Conservation (phyloP, 805 yeast species). For the Yamadazyma nakazawae region DNA sequence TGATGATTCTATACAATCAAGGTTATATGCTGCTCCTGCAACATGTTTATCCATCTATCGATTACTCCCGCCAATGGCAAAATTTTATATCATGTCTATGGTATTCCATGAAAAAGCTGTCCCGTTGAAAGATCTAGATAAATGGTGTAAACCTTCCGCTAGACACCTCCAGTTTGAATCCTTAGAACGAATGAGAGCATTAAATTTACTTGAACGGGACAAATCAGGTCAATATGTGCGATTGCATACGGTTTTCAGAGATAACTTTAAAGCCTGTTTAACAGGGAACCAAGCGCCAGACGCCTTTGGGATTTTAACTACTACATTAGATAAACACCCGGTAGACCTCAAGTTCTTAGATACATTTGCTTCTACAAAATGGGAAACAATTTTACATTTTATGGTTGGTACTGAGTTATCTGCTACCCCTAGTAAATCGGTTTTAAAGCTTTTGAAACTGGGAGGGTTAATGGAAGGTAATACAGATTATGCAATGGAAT, state of each 20-base stretch:
- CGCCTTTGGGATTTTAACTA: slow-evolving; percentile 75
- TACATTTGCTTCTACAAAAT: slow-evolving; percentile 75
- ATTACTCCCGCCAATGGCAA: slow-evolving; percentile 83
- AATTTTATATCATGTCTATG: slow-evolving; percentile 83
- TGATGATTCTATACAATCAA: slow-evolving; percentile 80
- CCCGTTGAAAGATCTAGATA: slow-evolving; percentile 61
- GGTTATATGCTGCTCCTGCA: slow-evolving; percentile 80
- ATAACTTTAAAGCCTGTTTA: slow-evolving; percentile 74
- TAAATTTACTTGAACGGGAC: slow-evolving; percentile 71
- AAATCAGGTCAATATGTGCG: slow-evolving; percentile 45
- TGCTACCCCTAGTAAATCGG: slow-evolving; percentile 75
- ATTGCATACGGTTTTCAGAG: slow-evolving; percentile 70
- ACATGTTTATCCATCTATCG: slow-evolving; percentile 93
- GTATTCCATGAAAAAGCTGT: slow-evolving; percentile 76
- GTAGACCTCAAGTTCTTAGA: slow-evolving; percentile 70
- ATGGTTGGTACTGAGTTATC: slow-evolving; percentile 91
- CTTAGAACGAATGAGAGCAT: slow-evolving; percentile 65
- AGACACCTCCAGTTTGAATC: slow-evolving; percentile 69
- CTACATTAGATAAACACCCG: slow-evolving; percentile 45
- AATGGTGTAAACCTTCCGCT: slow-evolving; percentile 69
- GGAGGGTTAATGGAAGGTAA: slow-evolving; percentile 84
- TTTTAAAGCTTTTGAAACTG: slow-evolving; percentile 67
- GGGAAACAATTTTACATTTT: slow-evolving; percentile 95
- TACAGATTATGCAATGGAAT: slow-evolving; percentile 26
- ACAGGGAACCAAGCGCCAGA: slow-evolving; percentile 69